Evolutionary conservation across 2,329 filamentous ascomycete species (phyloP), one percentile per base, ranked within the genome.

Genomic region (Fusarium subtropicale): DNA sequence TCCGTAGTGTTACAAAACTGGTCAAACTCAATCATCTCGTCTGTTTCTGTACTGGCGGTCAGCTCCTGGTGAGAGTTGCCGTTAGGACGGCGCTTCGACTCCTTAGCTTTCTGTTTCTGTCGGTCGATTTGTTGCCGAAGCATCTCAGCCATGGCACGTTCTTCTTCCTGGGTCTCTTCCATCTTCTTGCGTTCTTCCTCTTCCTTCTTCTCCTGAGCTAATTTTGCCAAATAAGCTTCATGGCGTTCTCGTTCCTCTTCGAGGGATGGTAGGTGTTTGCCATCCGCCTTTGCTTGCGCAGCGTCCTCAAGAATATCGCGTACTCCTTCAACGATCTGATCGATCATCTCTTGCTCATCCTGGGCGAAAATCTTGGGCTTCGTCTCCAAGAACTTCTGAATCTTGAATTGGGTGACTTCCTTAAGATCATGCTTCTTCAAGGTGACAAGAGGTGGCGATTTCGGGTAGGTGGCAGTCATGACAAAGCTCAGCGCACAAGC

Each of bases 391-490:
- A 86, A 87, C 57, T 86, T 88, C 66, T 89, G 86, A 18, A 97
- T 86, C 74, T 91, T 91, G 76, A 89, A 91, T 60, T 87, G 85
- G 2, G 91, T 92, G 55, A 87, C 89, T 72, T 91, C 90, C 44
- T 89, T 89, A 57, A 97, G 82, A 45, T 87, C 84, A 42, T 89
- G 81, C 56, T 89, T 84, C 68, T 92, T 90, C 45, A 97, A 76
- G 7, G 86, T 88, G 16, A 97, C 81, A 13, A 93, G 82, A 2
- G 94, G 94, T 3, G 89, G 82, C 2, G 93, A 92, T 76, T 93
- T 97, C 6, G 95, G 96, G 77, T 98, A 98, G 1, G 94, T 97
- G 9, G 94, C 92, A 11, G 93, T 96, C 70, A 98, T 83, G 58
- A 92, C 90, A 54, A 97, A 93, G 48, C 88, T 86, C n/a, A 98